Conservation (phyloP, 805 yeast species). For the Wickerhamiella qilinensis region DNA sequence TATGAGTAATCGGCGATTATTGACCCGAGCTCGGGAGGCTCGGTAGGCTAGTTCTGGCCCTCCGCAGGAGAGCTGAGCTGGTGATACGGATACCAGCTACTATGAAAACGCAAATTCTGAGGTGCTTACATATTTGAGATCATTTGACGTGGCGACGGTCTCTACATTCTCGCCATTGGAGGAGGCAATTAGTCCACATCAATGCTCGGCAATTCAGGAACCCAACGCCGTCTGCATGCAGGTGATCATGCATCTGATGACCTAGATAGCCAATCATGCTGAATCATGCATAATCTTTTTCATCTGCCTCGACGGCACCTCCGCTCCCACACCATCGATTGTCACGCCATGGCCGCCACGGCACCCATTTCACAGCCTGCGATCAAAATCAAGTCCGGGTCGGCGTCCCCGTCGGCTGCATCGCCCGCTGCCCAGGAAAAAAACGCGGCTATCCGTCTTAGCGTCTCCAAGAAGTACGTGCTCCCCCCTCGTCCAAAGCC, state of each 20-base stretch:
- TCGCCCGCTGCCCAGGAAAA: constrained; percentile 1
- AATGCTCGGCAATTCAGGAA: too few species aligned
- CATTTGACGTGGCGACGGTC: too few species aligned
- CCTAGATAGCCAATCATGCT: constrained; percentile 6
- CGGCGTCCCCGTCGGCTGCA: constrained; percentile 1
- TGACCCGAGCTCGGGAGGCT: too few species aligned
- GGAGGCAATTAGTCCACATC: too few species aligned
- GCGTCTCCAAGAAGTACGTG: constrained; percentile 66
- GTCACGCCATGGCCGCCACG: constrained; percentile 1
- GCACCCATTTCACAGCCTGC: constrained; percentile 2
- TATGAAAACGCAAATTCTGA: too few species aligned
- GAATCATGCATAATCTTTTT: constrained; percentile 11
- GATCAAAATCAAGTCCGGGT: constrained; percentile 1
- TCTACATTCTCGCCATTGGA: too few species aligned
- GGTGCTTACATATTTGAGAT: too few species aligned
- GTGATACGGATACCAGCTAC: too few species aligned
- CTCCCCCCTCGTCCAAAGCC: constrained; percentile 70
- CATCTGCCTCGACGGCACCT: constrained; percentile 8
- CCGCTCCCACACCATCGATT: too few species aligned
- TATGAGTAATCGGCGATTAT: too few species aligned
- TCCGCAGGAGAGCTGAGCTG: too few species aligned
- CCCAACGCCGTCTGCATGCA: neutral
- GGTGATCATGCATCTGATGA: constrained; percentile 1
- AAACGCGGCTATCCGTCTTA: constrained; percentile 12
- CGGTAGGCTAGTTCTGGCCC: too few species aligned